Evolutionary conservation across 345 rosid species (phyloP), one percentile per base, ranked within the genome.

Genomic region (Eutrema yunnanense): DNA sequence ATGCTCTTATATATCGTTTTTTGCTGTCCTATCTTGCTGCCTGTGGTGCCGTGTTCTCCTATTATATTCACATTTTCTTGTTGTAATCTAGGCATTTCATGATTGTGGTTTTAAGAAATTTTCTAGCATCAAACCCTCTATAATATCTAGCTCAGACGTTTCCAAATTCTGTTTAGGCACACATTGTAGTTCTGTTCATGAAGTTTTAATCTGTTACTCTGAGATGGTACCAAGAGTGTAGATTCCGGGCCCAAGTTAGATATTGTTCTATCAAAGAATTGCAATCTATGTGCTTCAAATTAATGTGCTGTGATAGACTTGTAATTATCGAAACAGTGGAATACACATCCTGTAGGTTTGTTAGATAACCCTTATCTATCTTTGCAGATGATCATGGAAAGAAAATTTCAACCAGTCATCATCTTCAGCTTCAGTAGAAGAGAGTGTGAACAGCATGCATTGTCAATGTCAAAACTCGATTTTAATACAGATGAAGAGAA

Each of bases 371-470:
- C 10, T 71, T 73, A 76, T 16, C 53, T 16, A 19, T 27, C 44
- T 49, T 81, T 81, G 74, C 81, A 95, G 98, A 95, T 95, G 99
- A 92, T 92, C 61, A 92, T 88, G 99, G 98, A 95, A 71, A 82
- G 92, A 41, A 86, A 88, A 69, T 92, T 92, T 83, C 88, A 95
- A 64, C 99, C 99, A 10, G 98, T 95, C 73, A 92, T 95, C 76
- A 91, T 92, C 77, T 95, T 95, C 81, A 95, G 98, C 85, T 95
- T 95, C 81, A 95, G 99, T 83, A 90, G 98, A 84, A 89, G 99
- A 81, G 99, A 92, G 75, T 90, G 96, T 69, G 99, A 95, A 74
- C 91, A 95, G 57, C 96, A 92, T 82, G 99, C 99, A 44, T 84
- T 92, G 92, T 95, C 96, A 54, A 92, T 95, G 97, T 86, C 96